Base-by-base conservation (phyloP, 495 filamentous ascomycete genomes). In the Podospora bellae-mahoneyi region DNA sequence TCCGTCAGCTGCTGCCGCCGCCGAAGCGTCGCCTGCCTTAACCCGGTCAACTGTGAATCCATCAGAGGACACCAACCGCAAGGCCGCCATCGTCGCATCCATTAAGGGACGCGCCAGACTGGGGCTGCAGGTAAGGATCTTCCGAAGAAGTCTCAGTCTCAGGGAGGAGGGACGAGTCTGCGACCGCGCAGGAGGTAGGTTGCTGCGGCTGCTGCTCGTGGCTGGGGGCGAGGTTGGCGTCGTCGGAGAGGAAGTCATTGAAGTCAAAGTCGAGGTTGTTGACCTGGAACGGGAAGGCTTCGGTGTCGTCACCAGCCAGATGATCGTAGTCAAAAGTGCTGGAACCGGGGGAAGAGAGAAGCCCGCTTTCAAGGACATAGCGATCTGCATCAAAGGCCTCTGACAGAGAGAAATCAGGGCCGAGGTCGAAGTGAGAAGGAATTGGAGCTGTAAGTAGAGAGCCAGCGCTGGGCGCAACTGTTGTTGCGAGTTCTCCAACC, bases 41-140 rank as follows among this genome's bases (percentile, higher is more conserved):
- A 75, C 76, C 78, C 71, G 77, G 71, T 75, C 74, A 66, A 77
- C 80, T 69, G 76, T 68, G 72, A 69, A 67, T 71, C 77, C 79
- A 74, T 85, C 79, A 85, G 83, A 81, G 64, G 72, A 75, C 77
- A 79, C 83, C 82, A 81, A 85, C 84, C 84, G 91, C 92, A 92
- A 91, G 85, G 87, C 89, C 87, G 82, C 86, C 87, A 90, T 87
- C 89, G 92, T 94, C 91, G 92, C 92, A 92, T 92, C 90, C 88
- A 85, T 85, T 80, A 91, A 86, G 79, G 90, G 91, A 91, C 90
- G 92, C 92, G 92, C 92, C 91, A 91, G 86, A 81, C 86, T 87
- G 86, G 90, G 90, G 91, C 90, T 94, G 92, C 92, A 90, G 85
- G 90, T 90, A 81, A 82, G 84, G 75, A 83, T 80, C 84, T 77